Base-by-base conservation (phyloP, 257 asterid species). In the Gentiana macrophylla region DNA sequence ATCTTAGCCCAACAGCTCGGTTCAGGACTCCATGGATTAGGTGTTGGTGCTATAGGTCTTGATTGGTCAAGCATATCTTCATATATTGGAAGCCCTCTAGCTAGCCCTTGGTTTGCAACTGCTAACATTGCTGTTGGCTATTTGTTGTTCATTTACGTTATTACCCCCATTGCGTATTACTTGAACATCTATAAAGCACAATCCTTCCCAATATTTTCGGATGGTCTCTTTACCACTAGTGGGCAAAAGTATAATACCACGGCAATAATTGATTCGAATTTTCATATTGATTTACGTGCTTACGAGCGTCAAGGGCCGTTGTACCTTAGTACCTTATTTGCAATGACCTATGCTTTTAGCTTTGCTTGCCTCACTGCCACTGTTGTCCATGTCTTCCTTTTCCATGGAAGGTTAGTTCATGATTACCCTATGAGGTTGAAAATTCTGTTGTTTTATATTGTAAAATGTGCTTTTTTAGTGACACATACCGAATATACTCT, bases 91-190 rank as follows among this genome's bases (percentile, higher is more conserved):
- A 91, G 98, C 79, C 98, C 98, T 9, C 70, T 91, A 59, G 97
- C 95, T 47, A 91, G 98, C 80, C 98, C 98, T 13, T 91, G 98
- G 98, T 91, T 91, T 56, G 96, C 97, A 33, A 83, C 98, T 62
- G 98, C 83, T 49, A 91, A 91, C 50, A 72, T 91, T 46, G 94
- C 98, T 46, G 86, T 69, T 57, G 98, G 97, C 50, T 91, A 80
- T 77, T 62, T 84, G 51, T 66, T 87, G 52, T 63, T 88, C 72
- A 70, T 83, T 84, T 91, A 87, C 53, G 74, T 77, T 32, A 53
- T 83, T 37, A 77, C 89, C 32, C 98, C 97, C 34, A 43, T 79
- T 9, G 62, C 70, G 73, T 91, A 91, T 61, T 84, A 94, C 94
- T 66, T 73, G 75, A 64, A 84, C 57, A 72, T 79, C 58, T 91